Percentiles rank a stretch among this genome's conserved stretches.
These are phyloP conservation scores for Neopestalotiopsis clavispora DNA, from an alignment of 2,329 filamentous ascomycete genomes.

Conservation along the genomic window DNA sequence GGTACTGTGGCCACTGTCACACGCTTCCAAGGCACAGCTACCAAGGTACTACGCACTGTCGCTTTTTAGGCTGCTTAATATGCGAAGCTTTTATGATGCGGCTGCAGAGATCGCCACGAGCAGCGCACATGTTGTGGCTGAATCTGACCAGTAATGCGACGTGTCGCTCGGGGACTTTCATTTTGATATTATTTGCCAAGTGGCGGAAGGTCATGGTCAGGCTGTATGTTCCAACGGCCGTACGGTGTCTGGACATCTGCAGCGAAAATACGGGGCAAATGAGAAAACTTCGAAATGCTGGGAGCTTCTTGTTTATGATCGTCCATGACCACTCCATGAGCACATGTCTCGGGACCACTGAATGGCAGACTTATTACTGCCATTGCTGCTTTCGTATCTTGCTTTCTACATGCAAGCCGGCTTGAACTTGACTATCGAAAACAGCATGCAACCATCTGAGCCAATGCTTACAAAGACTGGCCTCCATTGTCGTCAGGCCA, in stretches of 20 bases:
- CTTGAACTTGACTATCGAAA: too few species aligned
- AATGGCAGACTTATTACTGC: too few species aligned
- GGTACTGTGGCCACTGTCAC: neutral
- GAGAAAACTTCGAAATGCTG: too few species aligned
- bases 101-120: neutral
- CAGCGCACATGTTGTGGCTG: neutral
- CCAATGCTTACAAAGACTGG: neutral
- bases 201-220: neutral
- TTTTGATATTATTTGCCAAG: neutral
- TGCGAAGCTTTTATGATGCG: neutral
- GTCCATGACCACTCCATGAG: too few species aligned
- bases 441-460: neutral
- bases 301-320: too few species aligned
- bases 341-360: too few species aligned
- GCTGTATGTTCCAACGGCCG: neutral
- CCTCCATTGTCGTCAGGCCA: conserved; percentile 34
- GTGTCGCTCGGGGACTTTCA: neutral
- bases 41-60: neutral
- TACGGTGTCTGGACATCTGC: too few species aligned
- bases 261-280: neutral
- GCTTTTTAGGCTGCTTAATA: neutral
- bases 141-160: neutral
- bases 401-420: too few species aligned
- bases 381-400: too few species aligned
- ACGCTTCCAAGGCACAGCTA: neutral